Evolutionary conservation across 164 flowering plant species (phyloP).

Genomic region (Macadamia integrifolia): DNA sequence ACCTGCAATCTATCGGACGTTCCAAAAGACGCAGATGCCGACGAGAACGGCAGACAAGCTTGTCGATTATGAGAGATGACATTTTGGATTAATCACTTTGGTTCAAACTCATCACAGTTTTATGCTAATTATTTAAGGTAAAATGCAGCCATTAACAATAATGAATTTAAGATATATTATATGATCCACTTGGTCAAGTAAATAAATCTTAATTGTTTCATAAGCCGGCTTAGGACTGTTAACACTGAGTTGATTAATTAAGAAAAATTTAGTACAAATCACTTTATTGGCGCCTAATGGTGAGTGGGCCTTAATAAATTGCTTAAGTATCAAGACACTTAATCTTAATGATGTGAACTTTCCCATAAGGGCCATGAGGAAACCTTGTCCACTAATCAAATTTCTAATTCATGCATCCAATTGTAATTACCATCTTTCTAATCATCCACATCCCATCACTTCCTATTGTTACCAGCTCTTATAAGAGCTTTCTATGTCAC

Average conservation of each 20-base stretch:
- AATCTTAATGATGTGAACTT: slow-evolving; percentile 22
- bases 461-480: slow-evolving; percentile 10
- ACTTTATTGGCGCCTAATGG: too few species aligned
- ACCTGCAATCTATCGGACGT: neutral
- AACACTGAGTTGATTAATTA: neutral
- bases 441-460: neutral
- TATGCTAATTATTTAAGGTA: neutral
- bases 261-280: slow-evolving; percentile 5
- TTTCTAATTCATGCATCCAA: slow-evolving; percentile 4
- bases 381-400: slow-evolving; percentile 12
- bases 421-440: slow-evolving; percentile 6
- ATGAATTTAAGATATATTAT: too few species aligned
- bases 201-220: slow-evolving; percentile 18
- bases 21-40: neutral
- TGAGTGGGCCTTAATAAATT: slow-evolving; percentile 7
- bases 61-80: neutral
- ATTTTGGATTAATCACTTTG: neutral
- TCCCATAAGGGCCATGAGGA: neutral
- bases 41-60: neutral
- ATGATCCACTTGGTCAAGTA: neutral
- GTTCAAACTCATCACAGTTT: neutral
- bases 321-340: slow-evolving; percentile 24
- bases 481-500: neutral
- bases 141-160: too few species aligned
- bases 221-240: slow-evolving; percentile 2